A percentile compares a stretch with the other conserved stretches of the same genome.
phyloP scores from a whole-genome alignment of 164 flowering plant genomes.

The Vitis vinifera region ASM3070453v1 NC_081807.1:6455001-6455500 shows the following conservation, averaged over 20 bases:
- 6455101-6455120: constrained; percentile 9
- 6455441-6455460: no score
- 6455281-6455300: background rate
- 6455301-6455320: background rate
- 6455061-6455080: constrained; percentile 86
- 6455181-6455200: constrained; percentile 22
- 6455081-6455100: constrained; percentile 58
- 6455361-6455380: background rate
- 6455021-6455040: constrained; percentile 71
- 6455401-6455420: background rate
- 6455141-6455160: constrained; percentile 18
- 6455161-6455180: constrained; percentile 11
- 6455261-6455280: background rate
- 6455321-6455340: background rate
- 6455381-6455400: background rate
- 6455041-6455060: constrained; percentile 58
- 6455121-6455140: constrained; percentile 15
- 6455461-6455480: no score
- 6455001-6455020: constrained; percentile 73
- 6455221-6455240: no score
- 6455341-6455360: background rate
- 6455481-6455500: no score
- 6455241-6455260: background rate
- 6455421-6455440: background rate
- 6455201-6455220: background rate